These are phyloP conservation scores for Tothia fuscella DNA, from an alignment of 2,329 filamentous ascomycete genomes.

Conservation along the genomic window DNA sequence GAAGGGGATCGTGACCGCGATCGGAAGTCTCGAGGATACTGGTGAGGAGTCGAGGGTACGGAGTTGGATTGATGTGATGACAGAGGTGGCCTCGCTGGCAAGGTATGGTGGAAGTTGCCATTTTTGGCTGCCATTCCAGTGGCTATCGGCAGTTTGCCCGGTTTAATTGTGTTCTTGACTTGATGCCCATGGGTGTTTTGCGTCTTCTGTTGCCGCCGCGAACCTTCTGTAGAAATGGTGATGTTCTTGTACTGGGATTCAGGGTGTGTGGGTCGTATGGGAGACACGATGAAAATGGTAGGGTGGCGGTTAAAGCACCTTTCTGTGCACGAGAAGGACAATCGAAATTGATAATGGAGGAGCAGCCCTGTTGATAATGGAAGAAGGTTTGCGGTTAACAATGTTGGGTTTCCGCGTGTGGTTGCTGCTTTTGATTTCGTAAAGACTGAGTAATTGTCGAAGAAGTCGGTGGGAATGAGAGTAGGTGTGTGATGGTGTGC, in stretches of 20 bases:
- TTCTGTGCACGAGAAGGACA: not conserved
- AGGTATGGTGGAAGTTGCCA: not conserved
- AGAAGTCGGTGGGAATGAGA: too few relatives aligned
- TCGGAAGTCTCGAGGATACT: constrained; percentile 69
- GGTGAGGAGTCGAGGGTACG: constrained; percentile 85
- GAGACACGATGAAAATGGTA: constrained; percentile 8
- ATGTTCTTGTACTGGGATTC: not conserved
- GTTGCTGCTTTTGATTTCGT: too few relatives aligned
- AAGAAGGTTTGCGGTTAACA: too few relatives aligned
- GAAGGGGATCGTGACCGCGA: constrained; percentile 69
- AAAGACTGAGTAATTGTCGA: too few relatives aligned
- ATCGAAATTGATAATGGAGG: not conserved
- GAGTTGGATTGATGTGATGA: constrained; percentile 67
- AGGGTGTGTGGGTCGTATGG: not conserved
- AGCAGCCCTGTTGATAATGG: not conserved
- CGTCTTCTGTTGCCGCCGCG: not conserved
- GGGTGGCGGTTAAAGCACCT: constrained; percentile 7
- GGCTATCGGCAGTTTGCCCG: constrained; percentile 9
- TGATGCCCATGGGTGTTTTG: constrained; percentile 4
- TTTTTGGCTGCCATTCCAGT: constrained; percentile 8
- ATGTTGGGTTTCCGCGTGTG: too few relatives aligned
- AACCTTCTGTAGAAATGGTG: not conserved
- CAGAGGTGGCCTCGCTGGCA: constrained; percentile 35
- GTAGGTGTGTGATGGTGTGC: too few relatives aligned
- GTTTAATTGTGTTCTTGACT: not conserved